Percentiles rank a stretch among this genome's conserved stretches.
Conservation (phyloP, 2,329 filamentous ascomycete genomes). For the Coniosporium tulheliwenetii region DNA sequence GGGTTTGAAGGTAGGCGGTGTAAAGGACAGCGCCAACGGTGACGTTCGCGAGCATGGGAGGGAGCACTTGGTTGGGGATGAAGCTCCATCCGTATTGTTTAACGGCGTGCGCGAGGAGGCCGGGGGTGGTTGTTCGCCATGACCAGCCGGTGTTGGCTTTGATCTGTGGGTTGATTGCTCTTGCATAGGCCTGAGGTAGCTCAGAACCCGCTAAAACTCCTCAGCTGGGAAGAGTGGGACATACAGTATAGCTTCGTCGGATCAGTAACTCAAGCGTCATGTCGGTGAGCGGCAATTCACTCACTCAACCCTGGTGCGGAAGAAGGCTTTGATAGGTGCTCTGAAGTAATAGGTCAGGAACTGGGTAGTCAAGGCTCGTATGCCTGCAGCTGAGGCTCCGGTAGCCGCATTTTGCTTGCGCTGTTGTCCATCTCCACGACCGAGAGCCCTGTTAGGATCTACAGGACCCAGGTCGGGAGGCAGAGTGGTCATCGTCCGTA, state of each 20-base stretch:
- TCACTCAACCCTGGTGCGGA: conserved; percentile 79
- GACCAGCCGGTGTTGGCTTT: conserved; percentile 36
- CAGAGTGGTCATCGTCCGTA: background rate
- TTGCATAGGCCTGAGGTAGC: conserved; percentile 38
- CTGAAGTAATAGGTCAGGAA: conserved; percentile 83
- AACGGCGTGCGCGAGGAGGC: conserved; percentile 52
- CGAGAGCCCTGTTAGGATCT: background rate
- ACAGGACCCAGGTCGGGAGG: background rate
- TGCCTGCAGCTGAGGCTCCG: conserved; percentile 71
- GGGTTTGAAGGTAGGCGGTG: conserved; percentile 57
- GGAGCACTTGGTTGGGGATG: conserved; percentile 61
- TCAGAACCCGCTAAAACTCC: background rate
- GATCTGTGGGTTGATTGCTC: conserved; percentile 44
- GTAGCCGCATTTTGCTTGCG: conserved; percentile 45
- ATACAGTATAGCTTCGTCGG: too few relatives aligned
- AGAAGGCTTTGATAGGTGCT: conserved; percentile 83
- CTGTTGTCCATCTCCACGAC: conserved; percentile 15
- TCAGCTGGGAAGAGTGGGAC: too few relatives aligned
- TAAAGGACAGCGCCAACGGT: conserved; percentile 61
- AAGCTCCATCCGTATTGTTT: conserved; percentile 57
- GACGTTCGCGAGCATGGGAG: conserved; percentile 59
- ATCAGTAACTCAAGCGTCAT: background rate
- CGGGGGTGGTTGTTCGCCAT: conserved; percentile 52
- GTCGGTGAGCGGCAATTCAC: conserved; percentile 11
- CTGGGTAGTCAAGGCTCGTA: conserved; percentile 70